Conservation (phyloP, 2,329 filamentous ascomycete genomes). For the Alternaria arborescens region DNA sequence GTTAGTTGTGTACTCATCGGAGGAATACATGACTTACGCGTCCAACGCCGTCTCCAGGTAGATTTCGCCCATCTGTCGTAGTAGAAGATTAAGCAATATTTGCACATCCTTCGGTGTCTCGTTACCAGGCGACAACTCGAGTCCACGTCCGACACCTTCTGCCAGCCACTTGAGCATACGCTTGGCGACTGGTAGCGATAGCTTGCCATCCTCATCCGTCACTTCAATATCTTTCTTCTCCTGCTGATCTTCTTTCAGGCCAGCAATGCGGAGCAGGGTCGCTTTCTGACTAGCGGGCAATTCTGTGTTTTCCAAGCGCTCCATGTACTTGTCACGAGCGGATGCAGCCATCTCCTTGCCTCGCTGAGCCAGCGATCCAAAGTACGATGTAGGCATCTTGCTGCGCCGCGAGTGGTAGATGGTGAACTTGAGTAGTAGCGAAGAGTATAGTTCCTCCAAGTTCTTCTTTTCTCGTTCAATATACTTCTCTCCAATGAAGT, state of each 20-base stretch:
- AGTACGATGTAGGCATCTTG: slow-evolving; percentile 89
- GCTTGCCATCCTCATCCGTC: slow-evolving; percentile 83
- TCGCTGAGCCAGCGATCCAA: slow-evolving; percentile 88
- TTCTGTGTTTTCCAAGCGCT: slow-evolving; percentile 86
- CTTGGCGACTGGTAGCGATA: slow-evolving; percentile 89
- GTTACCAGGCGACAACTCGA: slow-evolving; percentile 85
- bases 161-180: slow-evolving; percentile 98
- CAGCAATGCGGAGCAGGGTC: slow-evolving; percentile 89
- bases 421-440: slow-evolving; percentile 93
- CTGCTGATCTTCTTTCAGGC: slow-evolving; percentile 76
- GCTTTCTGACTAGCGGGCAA: slow-evolving; percentile 86
- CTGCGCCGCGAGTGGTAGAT: slow-evolving; percentile 91
- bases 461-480: slow-evolving; percentile 72
- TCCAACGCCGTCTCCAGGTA: slow-evolving; percentile 73
- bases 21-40: slow-evolving; percentile 51
- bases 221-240: slow-evolving; percentile 90
- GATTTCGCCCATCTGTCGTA: slow-evolving; percentile 87
- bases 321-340: slow-evolving; percentile 90
- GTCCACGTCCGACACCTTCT: slow-evolving; percentile 87
- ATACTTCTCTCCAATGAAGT: slow-evolving; percentile 71
- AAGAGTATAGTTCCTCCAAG: slow-evolving; percentile 85
- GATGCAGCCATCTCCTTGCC: slow-evolving; percentile 87
- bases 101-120: slow-evolving; percentile 96
- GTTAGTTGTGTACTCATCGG: slow-evolving; percentile 18
- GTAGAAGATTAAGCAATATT: slow-evolving; percentile 80